Base-by-base conservation (phyloP, 208 protist genomes). In the Acanthamoeba culbertsoni region DNA sequence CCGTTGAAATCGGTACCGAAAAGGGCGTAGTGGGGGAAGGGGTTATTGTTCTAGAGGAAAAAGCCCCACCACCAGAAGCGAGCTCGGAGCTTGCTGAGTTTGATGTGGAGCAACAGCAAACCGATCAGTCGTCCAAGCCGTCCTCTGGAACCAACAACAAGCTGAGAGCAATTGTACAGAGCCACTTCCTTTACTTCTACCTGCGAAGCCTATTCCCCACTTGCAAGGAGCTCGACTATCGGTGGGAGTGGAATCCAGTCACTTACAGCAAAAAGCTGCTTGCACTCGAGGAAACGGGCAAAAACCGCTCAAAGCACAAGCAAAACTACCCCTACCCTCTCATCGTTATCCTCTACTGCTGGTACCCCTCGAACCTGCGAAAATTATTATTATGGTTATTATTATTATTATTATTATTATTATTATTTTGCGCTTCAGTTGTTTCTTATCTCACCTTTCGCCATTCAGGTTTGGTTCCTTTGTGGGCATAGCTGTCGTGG, bases 321-420 rank as follows among this genome's bases (percentile, higher is more conserved):
- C 73, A 84, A 43, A 84, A 84, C 73, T 84, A 84, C 43, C 73
- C 73, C 73, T 51, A 57, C 26, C 73, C 73, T 31, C 73, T 84
- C 73, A 46, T 84, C 73, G 73, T 84, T 43, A 84, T 84, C 73
- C 40, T 84, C 73, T 84, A 84, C 43, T 57, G 43, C 73, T 84
- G 73, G 73, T 84, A 37, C 63, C n/a, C 26, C 10, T 48, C 37
- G 28, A 18, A 7, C 40, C 46, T 23, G 37, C 65, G 20, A 8
- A 43, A 12, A 2, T 20, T 37, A 3, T 43, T 10, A 14, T 42
- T 79, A 20, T 6, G n/a, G 28, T 48, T 33, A 26, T 33, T 16
- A 20, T 79, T 23, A n/a, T 35, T 43, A 8, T 73, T n/a, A 2
- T 20, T 37, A 3, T 43, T 10, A 14, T 42, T 79, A 20, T 6